Base-by-base conservation (phyloP, 1,139 yeast species). In the Suhomyces choctaworum region DNA sequence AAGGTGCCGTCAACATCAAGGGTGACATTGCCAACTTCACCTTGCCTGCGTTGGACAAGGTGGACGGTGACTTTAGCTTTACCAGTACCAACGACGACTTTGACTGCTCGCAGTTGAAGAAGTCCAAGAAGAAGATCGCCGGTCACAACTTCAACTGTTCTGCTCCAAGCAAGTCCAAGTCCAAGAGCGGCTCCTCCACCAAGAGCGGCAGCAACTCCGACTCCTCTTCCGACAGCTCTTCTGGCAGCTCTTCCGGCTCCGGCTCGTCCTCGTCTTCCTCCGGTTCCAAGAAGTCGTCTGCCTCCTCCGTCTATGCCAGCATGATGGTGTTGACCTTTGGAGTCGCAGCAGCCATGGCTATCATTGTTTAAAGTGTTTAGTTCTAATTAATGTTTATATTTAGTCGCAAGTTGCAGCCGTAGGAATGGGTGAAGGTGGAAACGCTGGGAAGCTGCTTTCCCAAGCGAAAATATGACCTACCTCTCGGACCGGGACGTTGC, bases 71-170 rank as follows among this genome's bases (percentile, higher is more conserved):
- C 52, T 70, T 70, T 51, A 46, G 58, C 29, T 60, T 70, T 36
- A 43, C 50, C 32, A 56, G 70, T 37, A 64, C 70, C 29, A 56
- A 62, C 36, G 63, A 64, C 29, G 66, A 68, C 38, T 67, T 70
- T 45, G 60, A 60, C 46, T 70, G 76, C 55, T 37, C 52, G 21
- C 59, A 40, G 20, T 67, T 66, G 52, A 56, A 66, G 46, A 58
- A 62, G 41, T 46, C 54, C 30, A 47, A 44, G 36, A 58, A 60
- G 34, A 62, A 61, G 48, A 68, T 69, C 44, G 60, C 66, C 52
- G 76, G 75, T 41, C 73, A 70, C 60, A 67, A 69, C 62, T 67
- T 54, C 56, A 60, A 58, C 47, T 70, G 76, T 58, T 52, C 70
- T 16, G 59, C 70, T 29, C 70, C 72, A 30, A 46, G 48, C 40